These are phyloP conservation scores for Heimioporus sp. DNA, from an alignment of 768 basidiomycete species.

Conservation along the genomic window DNA sequence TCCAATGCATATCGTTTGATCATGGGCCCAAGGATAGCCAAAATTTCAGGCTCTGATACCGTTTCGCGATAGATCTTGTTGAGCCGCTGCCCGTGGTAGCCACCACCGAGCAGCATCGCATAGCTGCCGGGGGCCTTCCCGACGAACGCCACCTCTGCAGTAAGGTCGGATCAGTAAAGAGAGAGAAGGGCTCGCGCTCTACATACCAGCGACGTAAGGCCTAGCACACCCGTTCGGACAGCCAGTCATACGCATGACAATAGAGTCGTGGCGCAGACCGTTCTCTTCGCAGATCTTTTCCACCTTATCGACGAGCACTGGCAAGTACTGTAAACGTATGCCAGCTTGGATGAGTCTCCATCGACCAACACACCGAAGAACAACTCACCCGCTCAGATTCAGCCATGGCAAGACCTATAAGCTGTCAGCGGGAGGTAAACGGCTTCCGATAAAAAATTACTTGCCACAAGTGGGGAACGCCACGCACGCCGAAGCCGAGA, in stretches of 20 bases:
- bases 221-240: constrained; percentile 94
- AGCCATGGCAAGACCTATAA: constrained; percentile 68
- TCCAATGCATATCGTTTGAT: constrained; percentile 93
- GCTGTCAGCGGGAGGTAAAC: background rate
- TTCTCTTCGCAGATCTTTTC: constrained; percentile 94
- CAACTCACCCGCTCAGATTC: constrained; percentile 64
- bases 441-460: constrained; percentile 4
- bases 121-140: constrained; percentile 95
- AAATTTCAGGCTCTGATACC: constrained; percentile 88
- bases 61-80: constrained; percentile 96
- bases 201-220: constrained; percentile 83
- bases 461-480: constrained; percentile 92
- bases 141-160: constrained; percentile 87
- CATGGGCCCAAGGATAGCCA: constrained; percentile 88
- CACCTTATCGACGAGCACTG: constrained; percentile 89
- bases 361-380: background rate
- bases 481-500: constrained; percentile 95
- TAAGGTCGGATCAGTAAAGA: background rate
- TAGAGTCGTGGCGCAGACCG: constrained; percentile 89
- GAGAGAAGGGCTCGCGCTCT: background rate
- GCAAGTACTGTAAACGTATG: constrained; percentile 66
- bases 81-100: constrained; percentile 89
- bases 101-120: constrained; percentile 93
- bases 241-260: constrained; percentile 99
- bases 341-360: constrained; percentile 34